Base-by-base conservation (phyloP, 352 stramenopile genomes). In the Thalassiosira livingstoniorum region DNA sequence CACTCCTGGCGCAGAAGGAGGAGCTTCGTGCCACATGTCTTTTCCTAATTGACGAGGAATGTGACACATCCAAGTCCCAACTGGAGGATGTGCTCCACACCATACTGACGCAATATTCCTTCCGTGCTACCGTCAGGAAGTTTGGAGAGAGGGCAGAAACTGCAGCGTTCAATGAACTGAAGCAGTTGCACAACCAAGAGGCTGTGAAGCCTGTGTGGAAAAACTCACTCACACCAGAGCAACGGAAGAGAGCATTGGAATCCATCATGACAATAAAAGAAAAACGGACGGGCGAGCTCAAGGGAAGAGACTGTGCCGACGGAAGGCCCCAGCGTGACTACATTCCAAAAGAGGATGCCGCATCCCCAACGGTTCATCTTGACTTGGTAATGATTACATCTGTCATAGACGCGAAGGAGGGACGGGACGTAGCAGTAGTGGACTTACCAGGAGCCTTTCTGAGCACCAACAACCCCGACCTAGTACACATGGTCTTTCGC, bases 371-470 rank as follows among this genome's bases (percentile, higher is more conserved):
- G 4, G 58, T 45, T 2, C 11, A 1, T 4, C 11, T 51, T 29
- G 51, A 75, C 18, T 27, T 25, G 18, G 4, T 80, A 21, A 61
- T 88, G 0, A 18, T 85, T 2, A 68, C 76, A 2, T 47, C 35
- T 23, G n/a, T 83, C 0, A 83, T 51, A 51, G 18, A 18, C 42
- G 18, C 42, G 7, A 18, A 18, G 7, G 42, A 51, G 42, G 18
- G 42, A 51, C 7, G 42, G 42, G 42, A 51, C 18, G 42, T 51
- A 18, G 42, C 42, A 51, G 7, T 7, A 7, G 7, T 51, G 7
- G 42, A 51, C 42, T 18, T 51, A 18, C 18, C 42, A 18, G 42
- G 42, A 18, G 42, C 42, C 7, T 51, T 51, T 51, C 42, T 51
- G 7, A 7, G 18, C 42, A 18, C 42, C 18, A 51, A 51, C 7